Evolutionary conservation across 495 filamentous ascomycete species (phyloP).

Genomic region (Penicillium arizonense): DNA sequence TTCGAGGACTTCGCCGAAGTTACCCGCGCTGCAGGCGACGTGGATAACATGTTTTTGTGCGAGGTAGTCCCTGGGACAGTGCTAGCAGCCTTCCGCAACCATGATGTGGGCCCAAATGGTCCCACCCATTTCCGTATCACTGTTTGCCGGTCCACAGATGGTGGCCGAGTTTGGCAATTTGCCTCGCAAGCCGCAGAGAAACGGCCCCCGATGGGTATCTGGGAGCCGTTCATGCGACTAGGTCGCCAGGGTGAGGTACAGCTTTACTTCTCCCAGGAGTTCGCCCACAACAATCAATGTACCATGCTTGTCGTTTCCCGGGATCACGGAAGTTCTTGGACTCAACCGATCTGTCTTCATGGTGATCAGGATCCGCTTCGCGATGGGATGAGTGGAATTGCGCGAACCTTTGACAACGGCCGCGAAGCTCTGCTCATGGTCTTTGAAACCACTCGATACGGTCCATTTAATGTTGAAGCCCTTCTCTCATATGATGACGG

Average conservation of each 20-base stretch:
- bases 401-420: constrained; percentile 38
- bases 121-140: constrained; percentile 59
- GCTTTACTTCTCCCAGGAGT: constrained; percentile 58
- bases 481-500: constrained; percentile 59
- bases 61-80: constrained; percentile 49
- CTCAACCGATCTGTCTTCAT: constrained; percentile 41
- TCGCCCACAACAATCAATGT: constrained; percentile 55
- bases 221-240: constrained; percentile 61
- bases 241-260: constrained; percentile 50
- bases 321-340: constrained; percentile 56
- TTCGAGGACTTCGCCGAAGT: constrained; percentile 40
- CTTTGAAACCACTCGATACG: constrained; percentile 54
- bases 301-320: constrained; percentile 54
- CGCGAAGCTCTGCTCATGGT: constrained; percentile 53
- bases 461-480: constrained; percentile 54
- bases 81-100: constrained; percentile 60
- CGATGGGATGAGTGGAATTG: constrained; percentile 64
- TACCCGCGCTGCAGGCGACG: constrained; percentile 41
- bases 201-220: constrained; percentile 47
- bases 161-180: constrained; percentile 52
- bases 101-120: constrained; percentile 41
- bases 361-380: constrained; percentile 42
- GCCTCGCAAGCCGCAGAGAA: constrained; percentile 51
- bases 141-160: constrained; percentile 54
- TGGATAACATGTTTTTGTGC: constrained; percentile 59